Base-by-base conservation (phyloP, 1,284 basidiomycete genomes). In the Filobasidium uniguttulatum region DNA sequence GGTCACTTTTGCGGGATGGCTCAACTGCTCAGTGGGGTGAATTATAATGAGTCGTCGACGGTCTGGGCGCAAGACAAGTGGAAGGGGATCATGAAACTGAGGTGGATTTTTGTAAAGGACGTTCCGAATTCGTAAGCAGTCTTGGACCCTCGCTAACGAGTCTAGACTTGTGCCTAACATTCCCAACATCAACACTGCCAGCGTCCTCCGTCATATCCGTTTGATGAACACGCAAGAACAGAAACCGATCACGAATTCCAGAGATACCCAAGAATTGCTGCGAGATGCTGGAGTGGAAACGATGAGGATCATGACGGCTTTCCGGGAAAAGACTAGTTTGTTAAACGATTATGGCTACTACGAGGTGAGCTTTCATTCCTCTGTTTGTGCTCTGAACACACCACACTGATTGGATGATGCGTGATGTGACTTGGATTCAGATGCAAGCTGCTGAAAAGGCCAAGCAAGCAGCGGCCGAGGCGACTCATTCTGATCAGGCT, bases 41-140 rank as follows among this genome's bases (percentile, higher is more conserved):
- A 74, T 57, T 72, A 73, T 54, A 66, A 63, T 17, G 63, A 66
- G 52, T 66, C 67, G 3, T 68, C 65, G 55, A 93, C 83, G 2
- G 90, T 96, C 8, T 96, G 90, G 90, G 88, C 89, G 0, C 90
- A 89, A 33, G 88, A 94, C 71, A 96, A 96, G 67, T 96, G 90
- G 90, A 94, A 96, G 70, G 90, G 90, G 20, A 86, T 91, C 47
- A 91, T 93, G 74, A 88, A 87, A 70, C 85, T 93, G 48, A 77
- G 82, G 53, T 96, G 91, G 90, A 82, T 93, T 59, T 94, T 88
- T 63, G 88, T 96, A 48, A 81, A 88, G 52, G 90, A 93, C 62
- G 87, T 94, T 45, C 89, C 89, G 15, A 89, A 91, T 58, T 77
- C 83, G 60, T 91, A 48, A 82, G 87, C 87, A 60, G 36, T 76